Percentiles rank a stretch among this genome's conserved stretches.
phyloP scores from a whole-genome alignment of 164 flowering plant genomes.

The Stephania cephalantha region DNA sequence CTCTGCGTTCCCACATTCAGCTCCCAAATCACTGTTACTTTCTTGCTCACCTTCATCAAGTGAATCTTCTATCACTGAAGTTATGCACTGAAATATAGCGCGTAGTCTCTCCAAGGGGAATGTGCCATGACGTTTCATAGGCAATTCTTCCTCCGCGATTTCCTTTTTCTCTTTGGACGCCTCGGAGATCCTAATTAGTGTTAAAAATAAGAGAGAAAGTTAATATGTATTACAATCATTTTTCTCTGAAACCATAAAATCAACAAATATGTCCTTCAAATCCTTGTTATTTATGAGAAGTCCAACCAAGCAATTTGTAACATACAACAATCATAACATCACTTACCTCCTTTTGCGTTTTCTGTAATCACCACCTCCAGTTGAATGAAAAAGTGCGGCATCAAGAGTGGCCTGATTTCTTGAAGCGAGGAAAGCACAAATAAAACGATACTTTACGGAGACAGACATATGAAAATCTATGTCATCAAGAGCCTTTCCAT shows the following conservation, averaged over 20 bases:
- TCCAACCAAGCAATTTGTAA: background rate
- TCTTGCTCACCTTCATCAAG: constrained; percentile 38
- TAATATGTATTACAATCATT: background rate
- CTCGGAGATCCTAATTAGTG: constrained; percentile 46
- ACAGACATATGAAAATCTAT: constrained; percentile 76
- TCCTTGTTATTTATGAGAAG: background rate
- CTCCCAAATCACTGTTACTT: constrained; percentile 16
- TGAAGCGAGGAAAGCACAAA: constrained; percentile 96
- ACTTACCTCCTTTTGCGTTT: constrained; percentile 80
- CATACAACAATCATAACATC: background rate
- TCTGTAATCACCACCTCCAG: constrained; percentile 61
- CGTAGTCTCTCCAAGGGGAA: constrained; percentile 86
- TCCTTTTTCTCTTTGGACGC: constrained; percentile 62
- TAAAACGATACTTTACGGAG: constrained; percentile 90
- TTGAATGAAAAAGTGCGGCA: constrained; percentile 88
- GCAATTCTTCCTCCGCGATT: constrained; percentile 58
- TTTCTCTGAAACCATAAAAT: background rate
- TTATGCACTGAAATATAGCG: constrained; percentile 87
- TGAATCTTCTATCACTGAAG: constrained; percentile 51
- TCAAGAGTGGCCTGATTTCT: constrained; percentile 97
- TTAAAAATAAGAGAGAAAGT: background rate
- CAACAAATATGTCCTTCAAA: background rate
- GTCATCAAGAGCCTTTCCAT: constrained; percentile 30
- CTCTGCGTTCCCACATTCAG: constrained; percentile 27
- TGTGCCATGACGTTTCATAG: constrained; percentile 90